phyloP scores from a whole-genome alignment of 2,329 filamentous ascomycete genomes.

The Harringtonia lauricola region DNA sequence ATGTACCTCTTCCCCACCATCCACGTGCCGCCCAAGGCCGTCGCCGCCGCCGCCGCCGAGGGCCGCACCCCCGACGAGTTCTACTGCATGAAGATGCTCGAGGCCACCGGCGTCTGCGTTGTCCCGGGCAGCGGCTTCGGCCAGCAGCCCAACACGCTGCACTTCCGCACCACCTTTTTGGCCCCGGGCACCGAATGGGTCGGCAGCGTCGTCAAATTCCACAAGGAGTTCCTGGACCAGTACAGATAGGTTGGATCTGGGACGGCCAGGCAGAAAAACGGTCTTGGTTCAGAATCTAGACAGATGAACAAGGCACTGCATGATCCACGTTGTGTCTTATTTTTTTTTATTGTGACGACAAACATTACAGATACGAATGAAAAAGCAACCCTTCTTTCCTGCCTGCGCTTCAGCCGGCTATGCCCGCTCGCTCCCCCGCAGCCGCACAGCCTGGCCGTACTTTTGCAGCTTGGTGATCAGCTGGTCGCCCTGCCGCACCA shows the following conservation, averaged over 20 bases:
- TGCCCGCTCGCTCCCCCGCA: slow-evolving; percentile 89
- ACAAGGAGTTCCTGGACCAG: slow-evolving; percentile 81
- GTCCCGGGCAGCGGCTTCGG: slow-evolving; percentile 90
- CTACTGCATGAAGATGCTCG: slow-evolving; percentile 83
- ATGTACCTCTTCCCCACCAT: slow-evolving; percentile 99
- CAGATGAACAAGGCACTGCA: too few species aligned
- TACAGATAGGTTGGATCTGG: too few species aligned
- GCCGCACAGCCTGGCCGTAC: slow-evolving; percentile 90
- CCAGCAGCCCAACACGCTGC: slow-evolving; percentile 79
- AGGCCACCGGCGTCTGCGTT: slow-evolving; percentile 89
- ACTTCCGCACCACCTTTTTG: slow-evolving; percentile 95
- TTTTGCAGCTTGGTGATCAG: slow-evolving; percentile 98
- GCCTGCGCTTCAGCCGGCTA: too few species aligned
- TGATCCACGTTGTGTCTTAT: too few species aligned
- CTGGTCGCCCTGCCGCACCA: slow-evolving; percentile 94
- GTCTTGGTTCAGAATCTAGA: too few species aligned
- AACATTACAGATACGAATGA: too few species aligned
- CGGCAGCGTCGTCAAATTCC: slow-evolving; percentile 76
- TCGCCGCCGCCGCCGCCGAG: slow-evolving; percentile 63
- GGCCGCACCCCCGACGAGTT: slow-evolving; percentile 77
- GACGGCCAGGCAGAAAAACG: too few species aligned
- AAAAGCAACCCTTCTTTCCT: too few species aligned
- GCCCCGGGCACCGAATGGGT: slow-evolving; percentile 96
- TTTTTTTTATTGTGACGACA: too few species aligned
- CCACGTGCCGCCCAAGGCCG: slow-evolving; percentile 62